Percentiles rank a stretch among this genome's conserved stretches.
These are phyloP conservation scores for Cryptococcus sp. DNA, from an alignment of 1,284 basidiomycete species.

Conservation along the genomic window DNA sequence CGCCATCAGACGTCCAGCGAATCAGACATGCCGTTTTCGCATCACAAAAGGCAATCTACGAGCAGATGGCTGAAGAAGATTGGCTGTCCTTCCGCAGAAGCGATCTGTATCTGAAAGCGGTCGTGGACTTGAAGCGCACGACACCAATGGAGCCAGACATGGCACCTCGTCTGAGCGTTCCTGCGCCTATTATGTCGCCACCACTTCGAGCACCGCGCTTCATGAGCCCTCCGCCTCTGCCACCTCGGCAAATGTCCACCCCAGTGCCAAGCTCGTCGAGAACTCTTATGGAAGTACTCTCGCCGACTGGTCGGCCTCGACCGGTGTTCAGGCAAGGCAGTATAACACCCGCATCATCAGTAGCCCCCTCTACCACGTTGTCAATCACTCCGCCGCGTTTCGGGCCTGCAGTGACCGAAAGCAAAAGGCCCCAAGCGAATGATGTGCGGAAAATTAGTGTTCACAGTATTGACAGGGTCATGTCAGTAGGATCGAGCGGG, in stretches of 20 bases:
- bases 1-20: constrained; percentile 16
- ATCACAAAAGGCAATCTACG: constrained; percentile 80
- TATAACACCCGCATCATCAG: constrained; percentile 24
- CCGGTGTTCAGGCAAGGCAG: constrained; percentile 26
- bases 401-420: constrained; percentile 3
- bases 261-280: constrained; percentile 7
- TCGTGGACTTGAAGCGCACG: constrained; percentile 64
- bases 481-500: background rate
- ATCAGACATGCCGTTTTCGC: constrained; percentile 63
- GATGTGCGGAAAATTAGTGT: constrained; percentile 11
- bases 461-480: background rate
- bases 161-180: background rate
- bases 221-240: background rate
- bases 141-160: background rate
- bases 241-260: constrained; percentile 1
- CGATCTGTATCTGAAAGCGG: constrained; percentile 85
- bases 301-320: constrained; percentile 14
- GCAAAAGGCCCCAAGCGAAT: background rate
- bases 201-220: background rate
- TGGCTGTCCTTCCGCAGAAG: constrained; percentile 83
- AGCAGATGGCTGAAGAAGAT: constrained; percentile 87
- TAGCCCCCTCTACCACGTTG: constrained; percentile 22
- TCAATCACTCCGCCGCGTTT: constrained; percentile 22
- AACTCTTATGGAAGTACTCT: constrained; percentile 8
- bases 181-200: background rate